Percentiles rank a stretch among this genome's conserved stretches.
Conservation (phyloP, 108 stramenopile genomes). For the Bacterosira constricta region DNA sequence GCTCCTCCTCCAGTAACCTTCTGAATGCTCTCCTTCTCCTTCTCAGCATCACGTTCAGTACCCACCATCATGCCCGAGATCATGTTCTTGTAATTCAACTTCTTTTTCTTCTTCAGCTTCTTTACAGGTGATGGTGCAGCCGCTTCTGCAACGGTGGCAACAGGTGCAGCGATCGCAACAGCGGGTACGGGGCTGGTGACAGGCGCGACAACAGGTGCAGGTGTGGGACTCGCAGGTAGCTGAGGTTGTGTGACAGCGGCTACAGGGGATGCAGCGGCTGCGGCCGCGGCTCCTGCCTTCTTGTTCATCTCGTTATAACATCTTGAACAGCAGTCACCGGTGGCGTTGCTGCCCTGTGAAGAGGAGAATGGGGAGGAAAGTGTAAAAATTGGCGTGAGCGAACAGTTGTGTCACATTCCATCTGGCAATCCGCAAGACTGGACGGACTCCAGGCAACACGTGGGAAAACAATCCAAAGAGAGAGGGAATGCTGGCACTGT, state of each 20-base stretch:
- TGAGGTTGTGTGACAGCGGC: conserved; percentile 10
- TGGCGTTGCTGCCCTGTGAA: conserved; percentile 81
- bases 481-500: not conserved
- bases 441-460: not conserved
- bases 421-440: conserved; percentile 8
- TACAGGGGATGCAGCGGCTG: conserved; percentile 15
- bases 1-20: conserved; percentile 85
- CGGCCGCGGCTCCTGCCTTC: conserved; percentile 46
- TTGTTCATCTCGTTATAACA: conserved; percentile 73
- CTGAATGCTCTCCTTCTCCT: conserved; percentile 75
- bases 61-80: conserved; percentile 69
- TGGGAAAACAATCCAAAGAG: not conserved
- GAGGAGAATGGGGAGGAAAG: not conserved
- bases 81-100: conserved; percentile 86
- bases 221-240: conserved; percentile 1
- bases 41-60: conserved; percentile 53
- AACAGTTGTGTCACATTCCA: not conserved
- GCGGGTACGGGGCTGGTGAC: conserved; percentile 21
- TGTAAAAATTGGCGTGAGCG: not conserved
- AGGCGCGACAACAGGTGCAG: not conserved
- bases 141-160: conserved; percentile 12
- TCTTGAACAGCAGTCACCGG: conserved; percentile 89
- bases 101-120: conserved; percentile 91
- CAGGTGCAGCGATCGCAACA: conserved; percentile 6
- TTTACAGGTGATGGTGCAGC: conserved; percentile 26